Percentiles rank a stretch among this genome's conserved stretches.
Conservation (phyloP, 176 grass and related monocot genomes). For the Miscanthus lutarioriparius region DNA sequence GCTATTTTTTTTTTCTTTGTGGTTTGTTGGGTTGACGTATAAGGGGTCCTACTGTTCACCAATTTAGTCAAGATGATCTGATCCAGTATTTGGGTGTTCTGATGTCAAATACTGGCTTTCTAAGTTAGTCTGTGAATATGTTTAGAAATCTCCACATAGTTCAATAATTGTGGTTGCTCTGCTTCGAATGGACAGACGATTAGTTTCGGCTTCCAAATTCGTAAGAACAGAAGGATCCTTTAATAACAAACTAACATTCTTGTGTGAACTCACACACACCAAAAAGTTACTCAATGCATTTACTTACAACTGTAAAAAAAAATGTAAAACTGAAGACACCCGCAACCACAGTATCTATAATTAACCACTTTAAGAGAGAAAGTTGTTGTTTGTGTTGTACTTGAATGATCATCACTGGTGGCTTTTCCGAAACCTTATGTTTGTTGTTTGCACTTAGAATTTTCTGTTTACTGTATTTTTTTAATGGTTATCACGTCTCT, state of each 20-base stretch:
- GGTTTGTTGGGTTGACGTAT: not conserved
- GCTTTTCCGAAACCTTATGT: constrained; percentile 33
- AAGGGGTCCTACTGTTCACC: not conserved
- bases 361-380: not conserved
- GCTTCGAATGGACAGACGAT: not conserved
- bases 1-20: not conserved
- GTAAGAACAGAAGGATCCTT: not conserved
- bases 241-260: not conserved
- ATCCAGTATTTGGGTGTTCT: not conserved
- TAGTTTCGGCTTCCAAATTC: constrained; percentile 4
- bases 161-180: not conserved
- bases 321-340: not conserved
- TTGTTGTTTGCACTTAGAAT: constrained; percentile 15
- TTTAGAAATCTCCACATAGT: constrained; percentile 15
- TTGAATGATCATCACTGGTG: not conserved
- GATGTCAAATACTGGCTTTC: constrained; percentile 10
- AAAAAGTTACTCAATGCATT: not conserved
- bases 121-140: no score
- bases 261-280: not conserved
- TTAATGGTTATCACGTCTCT: not conserved
- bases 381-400: not conserved
- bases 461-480: not conserved
- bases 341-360: not conserved
- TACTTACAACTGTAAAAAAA: not conserved
- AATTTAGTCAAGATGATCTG: not conserved